These are phyloP conservation scores for Arthrocladium fulminans DNA, from an alignment of 2,329 filamentous ascomycete genomes.

Conservation along the genomic window DNA sequence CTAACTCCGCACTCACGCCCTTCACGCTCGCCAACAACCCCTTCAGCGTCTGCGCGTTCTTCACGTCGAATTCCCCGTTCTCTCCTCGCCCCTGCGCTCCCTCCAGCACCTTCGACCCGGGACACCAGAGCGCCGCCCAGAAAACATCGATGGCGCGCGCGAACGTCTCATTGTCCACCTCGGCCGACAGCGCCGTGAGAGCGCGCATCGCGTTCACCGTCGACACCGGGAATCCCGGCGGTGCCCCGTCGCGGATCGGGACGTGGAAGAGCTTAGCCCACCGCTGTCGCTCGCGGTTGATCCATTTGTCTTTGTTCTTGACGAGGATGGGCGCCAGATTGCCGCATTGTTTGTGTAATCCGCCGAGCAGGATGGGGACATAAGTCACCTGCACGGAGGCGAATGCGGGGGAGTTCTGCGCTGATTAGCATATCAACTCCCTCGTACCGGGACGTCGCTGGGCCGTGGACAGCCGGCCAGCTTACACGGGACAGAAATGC, in stretches of 20 bases:
- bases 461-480: too few species aligned
- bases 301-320: conserved; percentile 54
- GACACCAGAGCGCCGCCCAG: conserved; percentile 43
- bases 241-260: conserved; percentile 39
- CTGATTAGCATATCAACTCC: background rate
- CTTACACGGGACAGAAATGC: background rate
- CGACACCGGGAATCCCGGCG: conserved; percentile 45
- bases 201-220: conserved; percentile 46
- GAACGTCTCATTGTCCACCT: conserved; percentile 31
- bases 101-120: conserved; percentile 32
- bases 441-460: background rate
- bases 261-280: conserved; percentile 47
- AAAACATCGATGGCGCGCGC: conserved; percentile 37
- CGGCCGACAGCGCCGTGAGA: conserved; percentile 38
- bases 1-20: conserved; percentile 37
- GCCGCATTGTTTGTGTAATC: conserved; percentile 48
- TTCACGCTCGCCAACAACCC: conserved; percentile 29
- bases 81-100: conserved; percentile 33
- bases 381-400: conserved; percentile 47
- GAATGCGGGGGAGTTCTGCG: conserved; percentile 48
- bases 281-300: conserved; percentile 44
- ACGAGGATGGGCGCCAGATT: conserved; percentile 48
- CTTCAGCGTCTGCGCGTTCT: background rate
- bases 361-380: conserved; percentile 51
- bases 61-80: conserved; percentile 27